phyloP scores from a whole-genome alignment of 1,284 basidiomycete species.

The Malassezia arunalokei region DNA sequence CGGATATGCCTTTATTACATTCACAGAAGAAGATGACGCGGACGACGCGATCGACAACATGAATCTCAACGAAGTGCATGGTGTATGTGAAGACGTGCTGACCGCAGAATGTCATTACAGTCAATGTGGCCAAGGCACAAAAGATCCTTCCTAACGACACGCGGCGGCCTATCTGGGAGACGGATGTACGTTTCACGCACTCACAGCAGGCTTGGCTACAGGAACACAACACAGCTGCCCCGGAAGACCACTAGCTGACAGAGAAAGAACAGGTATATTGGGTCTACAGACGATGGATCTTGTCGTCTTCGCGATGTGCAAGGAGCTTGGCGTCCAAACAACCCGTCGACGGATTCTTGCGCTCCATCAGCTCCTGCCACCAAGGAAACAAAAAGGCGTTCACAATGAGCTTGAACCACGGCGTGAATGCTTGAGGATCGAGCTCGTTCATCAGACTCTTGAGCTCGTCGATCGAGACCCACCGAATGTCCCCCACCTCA shows the following conservation, averaged over 20 bases:
- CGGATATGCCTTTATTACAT: conserved; percentile 15
- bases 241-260: background rate
- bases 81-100: conserved; percentile 6
- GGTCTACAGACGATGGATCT: conserved; percentile 33
- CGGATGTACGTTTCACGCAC: conserved; percentile 9
- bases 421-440: conserved; percentile 68
- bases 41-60: conserved; percentile 18
- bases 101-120: conserved; percentile 10
- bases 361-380: conserved; percentile 79
- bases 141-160: conserved; percentile 5
- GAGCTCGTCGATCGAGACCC: conserved; percentile 79
- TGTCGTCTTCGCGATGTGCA: conserved; percentile 28
- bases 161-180: conserved; percentile 14
- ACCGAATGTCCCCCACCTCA: conserved; percentile 81
- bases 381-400: conserved; percentile 93
- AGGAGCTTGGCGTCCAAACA: conserved; percentile 31
- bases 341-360: conserved; percentile 29
- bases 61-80: conserved; percentile 15
- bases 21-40: conserved; percentile 7
- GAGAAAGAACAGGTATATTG: background rate
- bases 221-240: conserved; percentile 5
- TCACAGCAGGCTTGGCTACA: conserved; percentile 13
- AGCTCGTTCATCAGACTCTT: conserved; percentile 76
- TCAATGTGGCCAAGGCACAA: conserved; percentile 15
- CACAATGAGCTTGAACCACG: conserved; percentile 98